Evolutionary conservation across 306 rosid species (phyloP).

Genomic region (Prunus mira): DNA sequence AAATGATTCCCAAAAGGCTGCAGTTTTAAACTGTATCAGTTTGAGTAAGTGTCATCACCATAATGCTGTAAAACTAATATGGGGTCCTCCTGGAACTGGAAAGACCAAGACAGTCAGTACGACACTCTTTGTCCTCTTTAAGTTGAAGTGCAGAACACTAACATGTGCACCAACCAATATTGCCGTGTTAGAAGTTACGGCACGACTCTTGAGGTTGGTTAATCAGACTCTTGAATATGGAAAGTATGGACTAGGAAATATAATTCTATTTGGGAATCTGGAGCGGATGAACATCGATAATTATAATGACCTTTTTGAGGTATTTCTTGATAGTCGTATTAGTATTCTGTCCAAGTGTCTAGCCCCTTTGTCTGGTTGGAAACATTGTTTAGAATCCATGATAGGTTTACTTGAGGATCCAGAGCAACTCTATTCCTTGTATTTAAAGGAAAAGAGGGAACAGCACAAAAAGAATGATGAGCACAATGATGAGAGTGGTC

Average conservation of each 20-base stretch:
- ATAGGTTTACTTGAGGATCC: conserved; percentile 31
- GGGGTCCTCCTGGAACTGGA: conserved; percentile 75
- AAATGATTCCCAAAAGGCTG: conserved; percentile 43
- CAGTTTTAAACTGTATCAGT: conserved; percentile 37
- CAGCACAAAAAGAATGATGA: background rate
- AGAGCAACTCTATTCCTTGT: conserved; percentile 20
- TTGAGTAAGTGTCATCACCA: conserved; percentile 26
- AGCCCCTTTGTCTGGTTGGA: conserved; percentile 15
- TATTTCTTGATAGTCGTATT: conserved; percentile 27
- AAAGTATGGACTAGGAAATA: conserved; percentile 29
- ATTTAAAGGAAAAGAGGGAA: background rate
- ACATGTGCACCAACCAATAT: conserved; percentile 66
- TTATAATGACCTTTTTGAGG: conserved; percentile 21
- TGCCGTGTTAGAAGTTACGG: conserved; percentile 41
- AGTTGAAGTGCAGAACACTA: conserved; percentile 36
- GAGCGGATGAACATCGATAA: conserved; percentile 22
- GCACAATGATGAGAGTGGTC: background rate
- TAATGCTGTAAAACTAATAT: conserved; percentile 42
- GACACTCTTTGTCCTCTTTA: conserved; percentile 30
- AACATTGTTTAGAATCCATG: background rate
- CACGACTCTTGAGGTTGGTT: conserved; percentile 18
- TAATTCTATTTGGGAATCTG: conserved; percentile 29
- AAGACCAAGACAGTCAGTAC: conserved; percentile 58
- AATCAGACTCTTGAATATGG: background rate
- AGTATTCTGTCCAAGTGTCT: conserved; percentile 3